These are phyloP conservation scores for Petrea volubilis DNA, from an alignment of 257 asterid genomes.

Conservation along the genomic window DNA sequence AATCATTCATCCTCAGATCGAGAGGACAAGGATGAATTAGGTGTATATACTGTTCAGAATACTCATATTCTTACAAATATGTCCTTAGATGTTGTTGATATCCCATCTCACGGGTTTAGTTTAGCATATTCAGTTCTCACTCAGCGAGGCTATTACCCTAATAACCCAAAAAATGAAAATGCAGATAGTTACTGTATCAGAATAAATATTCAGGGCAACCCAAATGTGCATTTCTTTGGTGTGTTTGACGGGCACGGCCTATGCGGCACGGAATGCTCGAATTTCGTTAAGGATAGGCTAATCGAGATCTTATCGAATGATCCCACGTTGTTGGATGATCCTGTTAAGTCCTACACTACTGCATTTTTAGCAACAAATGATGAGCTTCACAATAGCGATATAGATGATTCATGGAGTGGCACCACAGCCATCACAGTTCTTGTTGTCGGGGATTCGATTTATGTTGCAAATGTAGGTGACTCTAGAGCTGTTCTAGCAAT, in stretches of 20 bases:
- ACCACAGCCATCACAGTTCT: slow-evolving; percentile 90
- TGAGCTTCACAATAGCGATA: slow-evolving; percentile 68
- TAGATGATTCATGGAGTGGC: slow-evolving; percentile 97
- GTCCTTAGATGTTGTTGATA: slow-evolving; percentile 61
- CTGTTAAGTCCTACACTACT: slow-evolving; percentile 67
- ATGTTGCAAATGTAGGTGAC: slow-evolving; percentile 94
- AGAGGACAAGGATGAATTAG: slow-evolving; percentile 51
- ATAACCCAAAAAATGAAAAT: slow-evolving; percentile 79
- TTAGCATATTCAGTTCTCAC: slow-evolving; percentile 68
- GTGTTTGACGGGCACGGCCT: slow-evolving; percentile 96
- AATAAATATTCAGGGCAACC: slow-evolving; percentile 70
- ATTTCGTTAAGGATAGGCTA: slow-evolving; percentile 73
- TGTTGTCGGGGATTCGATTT: slow-evolving; percentile 66
- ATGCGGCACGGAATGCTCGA: slow-evolving; percentile 77
- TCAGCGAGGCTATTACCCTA: slow-evolving; percentile 87
- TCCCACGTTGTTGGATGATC: slow-evolving; percentile 70
- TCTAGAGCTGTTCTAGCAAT: slow-evolving; percentile 86
- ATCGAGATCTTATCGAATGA: slow-evolving; percentile 60
- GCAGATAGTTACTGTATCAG: slow-evolving; percentile 77
- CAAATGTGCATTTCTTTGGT: slow-evolving; percentile 93
- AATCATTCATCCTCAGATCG: slow-evolving; percentile 51
- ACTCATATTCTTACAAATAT: slow-evolving; percentile 40
- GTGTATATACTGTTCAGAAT: slow-evolving; percentile 37
- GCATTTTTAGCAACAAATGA: slow-evolving; percentile 76
- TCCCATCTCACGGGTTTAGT: slow-evolving; percentile 72